phyloP scores from a whole-genome alignment of 345 rosid species.

The Eucalyptus fibrosa region DNA sequence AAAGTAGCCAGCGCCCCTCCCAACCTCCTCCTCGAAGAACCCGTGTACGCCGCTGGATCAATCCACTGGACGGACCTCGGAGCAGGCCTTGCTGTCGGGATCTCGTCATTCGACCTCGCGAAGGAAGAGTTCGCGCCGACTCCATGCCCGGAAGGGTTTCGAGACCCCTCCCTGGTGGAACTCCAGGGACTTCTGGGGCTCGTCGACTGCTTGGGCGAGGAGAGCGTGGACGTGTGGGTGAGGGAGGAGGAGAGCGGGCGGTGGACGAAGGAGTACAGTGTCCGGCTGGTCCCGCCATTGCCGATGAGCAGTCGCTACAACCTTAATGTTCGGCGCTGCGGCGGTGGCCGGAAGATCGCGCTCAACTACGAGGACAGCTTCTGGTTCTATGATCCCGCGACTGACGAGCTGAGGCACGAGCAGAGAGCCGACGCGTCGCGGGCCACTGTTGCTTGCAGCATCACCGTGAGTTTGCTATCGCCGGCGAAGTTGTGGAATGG shows the following conservation, averaged over 20 bases:
- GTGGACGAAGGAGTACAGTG: neutral
- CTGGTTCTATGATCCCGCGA: neutral
- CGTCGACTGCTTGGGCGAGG: neutral
- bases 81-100: neutral
- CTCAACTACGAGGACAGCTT: neutral
- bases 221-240: neutral
- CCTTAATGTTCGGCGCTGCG: neutral
- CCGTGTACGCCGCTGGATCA: neutral
- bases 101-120: neutral
- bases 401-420: neutral
- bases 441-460: neutral
- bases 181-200: neutral
- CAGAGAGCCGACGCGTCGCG: neutral
- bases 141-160: neutral
- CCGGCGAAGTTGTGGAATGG: neutral
- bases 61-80: neutral
- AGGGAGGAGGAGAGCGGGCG: neutral
- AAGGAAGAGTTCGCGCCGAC: neutral
- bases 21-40: neutral
- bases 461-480: neutral
- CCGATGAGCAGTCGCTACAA: neutral
- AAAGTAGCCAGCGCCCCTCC: neutral
- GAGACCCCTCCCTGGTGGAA: neutral
- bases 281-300: neutral
- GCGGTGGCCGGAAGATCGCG: neutral